Evolutionary conservation across 2,329 filamentous ascomycete genomes (phyloP).

Genomic region (Lecanosticta acicola): DNA sequence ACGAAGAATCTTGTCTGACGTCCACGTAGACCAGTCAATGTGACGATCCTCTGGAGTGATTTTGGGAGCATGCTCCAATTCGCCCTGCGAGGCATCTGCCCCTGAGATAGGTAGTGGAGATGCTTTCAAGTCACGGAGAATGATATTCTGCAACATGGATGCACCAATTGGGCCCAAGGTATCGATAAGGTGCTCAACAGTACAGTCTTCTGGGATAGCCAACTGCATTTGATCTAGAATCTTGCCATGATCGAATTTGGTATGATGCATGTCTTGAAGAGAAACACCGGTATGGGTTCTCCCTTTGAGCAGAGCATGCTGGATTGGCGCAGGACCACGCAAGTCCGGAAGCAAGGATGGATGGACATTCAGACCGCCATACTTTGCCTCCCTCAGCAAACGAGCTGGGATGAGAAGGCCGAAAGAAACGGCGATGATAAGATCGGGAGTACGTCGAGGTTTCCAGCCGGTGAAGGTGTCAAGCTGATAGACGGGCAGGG

Average conservation of each 20-base stretch:
- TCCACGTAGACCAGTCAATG: constrained; percentile 56
- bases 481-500: constrained; percentile 64
- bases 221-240: constrained; percentile 63
- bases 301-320: constrained; percentile 68
- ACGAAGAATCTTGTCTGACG: constrained; percentile 50
- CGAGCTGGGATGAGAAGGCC: constrained; percentile 79
- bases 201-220: constrained; percentile 44
- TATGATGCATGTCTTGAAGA: constrained; percentile 76
- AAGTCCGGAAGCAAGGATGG: constrained; percentile 76
- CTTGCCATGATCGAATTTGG: constrained; percentile 70
- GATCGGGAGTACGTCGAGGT: constrained; percentile 57
- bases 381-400: constrained; percentile 63
- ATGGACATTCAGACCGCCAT: constrained; percentile 89
- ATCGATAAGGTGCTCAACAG: constrained; percentile 47
- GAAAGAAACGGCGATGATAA: constrained; percentile 91
- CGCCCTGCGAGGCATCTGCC: constrained; percentile 24
- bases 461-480: constrained; percentile 81
- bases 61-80: constrained; percentile 60
- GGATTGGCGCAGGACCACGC: constrained; percentile 78
- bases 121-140: constrained; percentile 60
- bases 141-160: constrained; percentile 60
- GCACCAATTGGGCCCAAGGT: constrained; percentile 62
- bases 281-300: constrained; percentile 65
- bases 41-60: constrained; percentile 59
- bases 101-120: constrained; percentile 42